Percentiles rank a stretch among this genome's conserved stretches.
Evolutionary conservation across 2,329 filamentous ascomycete genomes (phyloP).

Genomic region (Immersiporthe knoxdaviesiana): DNA sequence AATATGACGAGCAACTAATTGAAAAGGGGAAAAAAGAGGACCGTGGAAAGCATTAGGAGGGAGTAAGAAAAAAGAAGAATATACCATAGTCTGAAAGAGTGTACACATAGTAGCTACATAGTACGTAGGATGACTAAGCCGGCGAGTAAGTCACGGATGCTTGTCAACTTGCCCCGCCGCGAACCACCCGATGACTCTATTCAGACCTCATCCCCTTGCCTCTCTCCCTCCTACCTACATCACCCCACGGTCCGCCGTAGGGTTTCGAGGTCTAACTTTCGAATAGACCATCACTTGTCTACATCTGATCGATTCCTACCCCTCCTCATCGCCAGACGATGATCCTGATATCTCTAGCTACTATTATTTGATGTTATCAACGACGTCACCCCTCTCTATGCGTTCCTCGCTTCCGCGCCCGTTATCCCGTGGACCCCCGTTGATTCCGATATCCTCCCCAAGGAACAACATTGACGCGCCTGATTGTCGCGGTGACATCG

Average conservation of each 20-base stretch:
- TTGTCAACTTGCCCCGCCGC: constrained; percentile 14
- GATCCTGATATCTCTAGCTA: not conserved
- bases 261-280: not conserved
- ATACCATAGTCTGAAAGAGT: too few species aligned
- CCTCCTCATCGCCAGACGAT: not conserved
- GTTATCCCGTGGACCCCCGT: not conserved
- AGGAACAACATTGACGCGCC: not conserved
- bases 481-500: not conserved
- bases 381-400: constrained; percentile 14
- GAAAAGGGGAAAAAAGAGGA: not conserved
- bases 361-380: constrained; percentile 1
- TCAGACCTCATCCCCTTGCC: constrained; percentile 10
- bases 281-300: not conserved
- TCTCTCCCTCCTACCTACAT: not conserved
- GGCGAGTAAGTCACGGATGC: not conserved
- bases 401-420: not conserved
- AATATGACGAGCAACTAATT: not conserved
- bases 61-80: not conserved
- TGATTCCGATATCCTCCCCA: not conserved
- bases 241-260: constrained; percentile 12
- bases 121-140: constrained; percentile 3
- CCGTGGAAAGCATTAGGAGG: not conserved
- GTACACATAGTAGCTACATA: not conserved
- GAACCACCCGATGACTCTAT: constrained; percentile 13
- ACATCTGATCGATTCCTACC: not conserved